phyloP scores from a whole-genome alignment of 352 stramenopile genomes.

The Globisporangium uncinulatum region DNA sequence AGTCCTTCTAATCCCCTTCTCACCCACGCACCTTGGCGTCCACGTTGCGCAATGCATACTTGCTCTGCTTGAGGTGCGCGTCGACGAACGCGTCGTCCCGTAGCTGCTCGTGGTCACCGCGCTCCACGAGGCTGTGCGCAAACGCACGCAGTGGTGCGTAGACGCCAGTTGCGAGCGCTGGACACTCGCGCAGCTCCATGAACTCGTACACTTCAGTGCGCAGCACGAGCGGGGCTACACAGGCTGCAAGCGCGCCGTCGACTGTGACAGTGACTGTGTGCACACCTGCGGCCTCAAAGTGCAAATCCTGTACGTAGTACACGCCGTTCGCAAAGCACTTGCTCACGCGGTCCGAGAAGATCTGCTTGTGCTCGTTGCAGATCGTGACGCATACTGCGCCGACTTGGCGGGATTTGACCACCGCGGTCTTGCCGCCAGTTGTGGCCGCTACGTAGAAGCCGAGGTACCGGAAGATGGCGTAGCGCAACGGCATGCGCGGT shows the following conservation, averaged over 20 bases:
- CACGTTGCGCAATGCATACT: conserved; percentile 56
- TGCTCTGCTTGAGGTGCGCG: conserved; percentile 44
- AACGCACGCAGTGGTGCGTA: conserved; percentile 63
- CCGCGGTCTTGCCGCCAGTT: conserved; percentile 53
- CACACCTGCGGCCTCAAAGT: conserved; percentile 43
- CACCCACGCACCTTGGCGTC: conserved; percentile 45
- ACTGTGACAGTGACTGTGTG: conserved; percentile 62
- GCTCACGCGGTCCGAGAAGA: conserved; percentile 53
- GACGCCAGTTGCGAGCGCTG: conserved; percentile 32
- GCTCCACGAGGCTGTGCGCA: conserved; percentile 34
- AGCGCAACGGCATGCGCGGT: conserved; percentile 55
- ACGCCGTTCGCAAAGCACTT: conserved; percentile 68
- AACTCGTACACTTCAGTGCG: conserved; percentile 73
- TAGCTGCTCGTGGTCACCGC: conserved; percentile 38
- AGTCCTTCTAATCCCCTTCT: not conserved
- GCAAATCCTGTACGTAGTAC: conserved; percentile 78
- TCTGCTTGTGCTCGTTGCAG: conserved; percentile 70
- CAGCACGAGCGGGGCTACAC: conserved; percentile 51
- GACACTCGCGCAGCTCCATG: conserved; percentile 71
- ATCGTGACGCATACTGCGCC: conserved; percentile 62
- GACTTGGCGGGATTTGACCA: conserved; percentile 49
- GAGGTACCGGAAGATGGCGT: conserved; percentile 72
- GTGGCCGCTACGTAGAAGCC: conserved; percentile 70
- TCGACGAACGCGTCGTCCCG: conserved; percentile 59
- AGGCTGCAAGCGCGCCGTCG: conserved; percentile 41